A percentile compares a stretch with the other conserved stretches of the same genome.
phyloP scores from a whole-genome alignment of 108 stramenopile genomes.

The Epithemia pelagica region DNA sequence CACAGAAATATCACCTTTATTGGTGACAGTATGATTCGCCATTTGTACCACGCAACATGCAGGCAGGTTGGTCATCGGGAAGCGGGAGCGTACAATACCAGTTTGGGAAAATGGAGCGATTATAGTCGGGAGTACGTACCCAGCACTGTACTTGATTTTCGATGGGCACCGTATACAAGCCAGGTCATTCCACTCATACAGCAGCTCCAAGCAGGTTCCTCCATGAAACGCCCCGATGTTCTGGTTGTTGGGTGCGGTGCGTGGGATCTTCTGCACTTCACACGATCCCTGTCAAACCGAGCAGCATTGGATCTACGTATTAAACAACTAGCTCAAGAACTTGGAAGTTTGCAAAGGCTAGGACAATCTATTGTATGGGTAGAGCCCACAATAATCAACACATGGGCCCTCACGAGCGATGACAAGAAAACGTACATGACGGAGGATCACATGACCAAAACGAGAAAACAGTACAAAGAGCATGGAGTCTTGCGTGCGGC shows the following conservation, averaged over 20 bases:
- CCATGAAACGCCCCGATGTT: slow-evolving; percentile 40
- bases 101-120: slow-evolving; percentile 51
- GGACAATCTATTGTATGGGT: slow-evolving; percentile 66
- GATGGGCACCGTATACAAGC: slow-evolving; percentile 68
- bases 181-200: slow-evolving; percentile 41
- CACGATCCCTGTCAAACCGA: slow-evolving; percentile 51
- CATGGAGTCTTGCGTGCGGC: slow-evolving; percentile 40
- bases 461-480: slow-evolving; percentile 47
- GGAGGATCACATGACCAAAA: slow-evolving; percentile 66
- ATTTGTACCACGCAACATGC: slow-evolving; percentile 61
- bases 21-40: slow-evolving; percentile 77
- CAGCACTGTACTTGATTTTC: slow-evolving; percentile 48
- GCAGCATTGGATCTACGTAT: slow-evolving; percentile 33
- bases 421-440: slow-evolving; percentile 70
- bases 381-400: slow-evolving; percentile 80
- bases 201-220: slow-evolving; percentile 19
- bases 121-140: slow-evolving; percentile 28
- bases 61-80: slow-evolving; percentile 53
- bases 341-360: slow-evolving; percentile 24
- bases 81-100: slow-evolving; percentile 72
- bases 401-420: slow-evolving; percentile 51
- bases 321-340: slow-evolving; percentile 33
- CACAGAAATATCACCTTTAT: slow-evolving; percentile 54
- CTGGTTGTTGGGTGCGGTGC: slow-evolving; percentile 79
- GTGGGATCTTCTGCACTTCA: slow-evolving; percentile 71